phyloP scores from a whole-genome alignment of 2,329 filamentous ascomycete species.

The Alternaria panax region DNA sequence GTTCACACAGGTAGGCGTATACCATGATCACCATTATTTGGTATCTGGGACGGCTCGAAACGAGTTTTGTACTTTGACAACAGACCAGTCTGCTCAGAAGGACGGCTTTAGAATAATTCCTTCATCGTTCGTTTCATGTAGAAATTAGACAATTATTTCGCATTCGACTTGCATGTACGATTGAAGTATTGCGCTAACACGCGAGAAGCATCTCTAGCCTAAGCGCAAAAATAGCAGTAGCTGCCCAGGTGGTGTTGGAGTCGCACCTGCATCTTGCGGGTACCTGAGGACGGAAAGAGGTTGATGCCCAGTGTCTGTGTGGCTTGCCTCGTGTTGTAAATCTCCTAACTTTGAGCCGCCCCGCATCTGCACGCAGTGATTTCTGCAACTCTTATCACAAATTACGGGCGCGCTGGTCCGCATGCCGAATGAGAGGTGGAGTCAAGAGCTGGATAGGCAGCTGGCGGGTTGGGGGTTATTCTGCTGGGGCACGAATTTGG shows the following conservation, averaged over 20 bases:
- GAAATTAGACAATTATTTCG: neutral
- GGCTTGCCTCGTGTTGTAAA: neutral
- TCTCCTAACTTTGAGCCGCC: neutral
- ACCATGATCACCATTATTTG: neutral
- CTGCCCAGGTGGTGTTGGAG: neutral
- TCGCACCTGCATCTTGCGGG: neutral
- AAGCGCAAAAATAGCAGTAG: neutral
- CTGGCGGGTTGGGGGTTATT: neutral
- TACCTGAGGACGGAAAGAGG: neutral
- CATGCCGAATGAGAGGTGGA: neutral
- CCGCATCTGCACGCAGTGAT: neutral
- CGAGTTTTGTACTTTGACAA: neutral
- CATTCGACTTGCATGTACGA: neutral
- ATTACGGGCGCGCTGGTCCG: neutral
- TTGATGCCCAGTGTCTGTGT: neutral
- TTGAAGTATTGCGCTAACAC: neutral
- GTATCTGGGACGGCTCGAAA: neutral
- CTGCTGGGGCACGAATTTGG: neutral
- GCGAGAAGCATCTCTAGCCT: neutral
- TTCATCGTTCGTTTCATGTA: neutral
- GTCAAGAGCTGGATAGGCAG: neutral
- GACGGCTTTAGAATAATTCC: neutral
- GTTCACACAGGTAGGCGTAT: slow-evolving; percentile 1
- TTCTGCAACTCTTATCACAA: neutral
- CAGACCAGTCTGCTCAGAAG: neutral